These are phyloP conservation scores for Coemansia sp. DNA, from an alignment of 192 early-diverging fungal species.

Conservation along the genomic window DNA sequence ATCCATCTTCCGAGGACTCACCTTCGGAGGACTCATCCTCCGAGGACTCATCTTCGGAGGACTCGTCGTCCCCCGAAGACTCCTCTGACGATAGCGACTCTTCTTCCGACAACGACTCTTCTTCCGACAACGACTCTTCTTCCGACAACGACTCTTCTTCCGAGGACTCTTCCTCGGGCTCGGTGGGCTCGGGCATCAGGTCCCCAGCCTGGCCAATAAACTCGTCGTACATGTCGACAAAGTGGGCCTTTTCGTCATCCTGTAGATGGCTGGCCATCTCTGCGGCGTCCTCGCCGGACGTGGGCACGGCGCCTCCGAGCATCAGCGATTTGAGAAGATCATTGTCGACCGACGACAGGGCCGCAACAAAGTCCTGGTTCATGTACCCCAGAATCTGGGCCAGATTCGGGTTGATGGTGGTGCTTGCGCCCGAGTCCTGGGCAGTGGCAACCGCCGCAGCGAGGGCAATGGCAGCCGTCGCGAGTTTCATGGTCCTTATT, in stretches of 20 bases:
- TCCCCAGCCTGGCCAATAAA: constrained; percentile 19
- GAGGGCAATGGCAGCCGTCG: too few species aligned
- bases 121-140: background rate
- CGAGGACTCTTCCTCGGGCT: background rate
- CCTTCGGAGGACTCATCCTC: background rate
- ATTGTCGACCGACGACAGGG: constrained; percentile 21
- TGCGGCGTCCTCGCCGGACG: constrained; percentile 14
- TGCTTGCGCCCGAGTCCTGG: constrained; percentile 2
- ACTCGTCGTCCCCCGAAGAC: background rate
- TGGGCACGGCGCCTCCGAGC: constrained; percentile 23
- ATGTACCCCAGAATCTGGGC: constrained; percentile 23
- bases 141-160: background rate
- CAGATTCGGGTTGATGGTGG: constrained; percentile 17
- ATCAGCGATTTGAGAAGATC: constrained; percentile 20
- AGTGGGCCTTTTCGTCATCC: background rate
- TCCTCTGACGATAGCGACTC: background rate
- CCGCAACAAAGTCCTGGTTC: constrained; percentile 17
- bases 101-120: background rate
- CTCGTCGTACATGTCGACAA: constrained; percentile 29
- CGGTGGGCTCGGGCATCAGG: constrained; percentile 17
- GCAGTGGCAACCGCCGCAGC: constrained; percentile 7
- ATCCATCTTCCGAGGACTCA: constrained; percentile 1
- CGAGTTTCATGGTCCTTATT: too few species aligned
- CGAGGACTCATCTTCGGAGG: background rate
- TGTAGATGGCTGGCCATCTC: constrained; percentile 21